Conservation (phyloP, 2,329 filamentous ascomycete species). For the Parafenestella ontariensis region DNA sequence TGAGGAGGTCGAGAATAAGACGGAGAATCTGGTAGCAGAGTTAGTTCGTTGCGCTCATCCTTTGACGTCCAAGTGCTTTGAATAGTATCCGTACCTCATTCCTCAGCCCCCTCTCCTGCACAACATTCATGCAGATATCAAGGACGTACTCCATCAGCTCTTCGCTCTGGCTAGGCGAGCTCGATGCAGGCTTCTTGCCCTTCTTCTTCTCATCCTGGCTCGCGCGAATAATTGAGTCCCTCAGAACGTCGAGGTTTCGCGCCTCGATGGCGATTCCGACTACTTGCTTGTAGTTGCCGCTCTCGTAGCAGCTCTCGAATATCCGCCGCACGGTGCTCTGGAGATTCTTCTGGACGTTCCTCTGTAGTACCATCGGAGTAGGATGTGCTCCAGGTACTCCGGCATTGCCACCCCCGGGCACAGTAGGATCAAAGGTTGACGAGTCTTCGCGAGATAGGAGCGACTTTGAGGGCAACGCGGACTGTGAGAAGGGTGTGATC, state of each 20-base stretch:
- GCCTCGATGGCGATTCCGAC: constrained; percentile 97
- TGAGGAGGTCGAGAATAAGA: constrained; percentile 93
- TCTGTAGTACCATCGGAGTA: constrained; percentile 70
- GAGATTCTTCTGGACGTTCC: constrained; percentile 78
- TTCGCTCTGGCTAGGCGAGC: constrained; percentile 70
- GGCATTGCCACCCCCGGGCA: constrained; percentile 63
- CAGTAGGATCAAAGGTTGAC: constrained; percentile 65
- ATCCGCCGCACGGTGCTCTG: constrained; percentile 85
- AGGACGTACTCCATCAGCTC: constrained; percentile 97
- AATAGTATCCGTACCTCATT: constrained; percentile 60
- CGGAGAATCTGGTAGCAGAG: constrained; percentile 71
- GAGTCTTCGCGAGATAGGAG: constrained; percentile 83
- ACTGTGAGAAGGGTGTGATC: constrained; percentile 94
- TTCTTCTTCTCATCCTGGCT: constrained; percentile 79
- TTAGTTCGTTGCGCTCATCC: not conserved
- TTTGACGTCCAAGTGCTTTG: not conserved
- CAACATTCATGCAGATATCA: constrained; percentile 95
- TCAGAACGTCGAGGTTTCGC: constrained; percentile 86
- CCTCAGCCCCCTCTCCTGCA: constrained; percentile 88
- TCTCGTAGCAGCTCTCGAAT: constrained; percentile 86
- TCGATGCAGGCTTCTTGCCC: constrained; percentile 64
- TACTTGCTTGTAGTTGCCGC: constrained; percentile 91
- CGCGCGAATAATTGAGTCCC: constrained; percentile 86
- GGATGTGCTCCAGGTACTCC: constrained; percentile 62
- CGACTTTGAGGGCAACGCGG: constrained; percentile 90